Evolutionary conservation across 2,329 filamentous ascomycete genomes (phyloP), one percentile per base, ranked within the genome.

Genomic region (Cyphellophora attinorum): DNA sequence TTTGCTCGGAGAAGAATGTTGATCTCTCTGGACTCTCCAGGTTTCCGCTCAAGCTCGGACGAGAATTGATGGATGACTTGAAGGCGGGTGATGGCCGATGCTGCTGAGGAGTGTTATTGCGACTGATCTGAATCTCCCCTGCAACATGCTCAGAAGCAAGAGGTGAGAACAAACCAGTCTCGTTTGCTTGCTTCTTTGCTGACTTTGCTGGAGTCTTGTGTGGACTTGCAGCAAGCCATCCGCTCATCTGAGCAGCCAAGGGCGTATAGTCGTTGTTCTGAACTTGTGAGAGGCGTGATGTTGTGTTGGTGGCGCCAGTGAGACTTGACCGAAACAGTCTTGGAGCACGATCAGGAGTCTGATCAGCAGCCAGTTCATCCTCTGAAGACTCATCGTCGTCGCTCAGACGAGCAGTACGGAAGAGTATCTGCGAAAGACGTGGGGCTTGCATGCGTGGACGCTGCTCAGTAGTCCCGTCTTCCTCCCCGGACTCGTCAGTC

Each of bases 161-260:
- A n/a, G 29, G 47, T 28, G 39, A 51, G 39, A 34, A 50, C 27
- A 33, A 32, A 37, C 23, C 40, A 35, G 29, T 53, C 31, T 19
- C 25, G 18, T 38, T 30, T 14, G 21, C 33, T 27, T 27, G 21
- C 19, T 34, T 49, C 40, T 6, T 50, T 47, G 27, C 51, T 49
- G 3, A 47, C 43, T 13, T 48, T 31, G 35, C 14, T 34, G 36
- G 19, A 38, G 33, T 15, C 47, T 48, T 34, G 16, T 51, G 37
- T 3, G 76, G 74, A 43, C 73, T 81, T 15, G 64, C 64, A 2
- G 78, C 65, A 43, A 69, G 68, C 80, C 81, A 85, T 15, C 68
- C 65, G 39, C 62, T 68, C 4, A 84, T 59, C 47, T 79, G 70
- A 23, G 70, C 62, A 3, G 74, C 74, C 23, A 85, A 59, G 15